Evolutionary conservation across 306 rosid species (phyloP), one percentile per base, ranked within the genome.

Genomic region (Dalbergia cultrata): DNA sequence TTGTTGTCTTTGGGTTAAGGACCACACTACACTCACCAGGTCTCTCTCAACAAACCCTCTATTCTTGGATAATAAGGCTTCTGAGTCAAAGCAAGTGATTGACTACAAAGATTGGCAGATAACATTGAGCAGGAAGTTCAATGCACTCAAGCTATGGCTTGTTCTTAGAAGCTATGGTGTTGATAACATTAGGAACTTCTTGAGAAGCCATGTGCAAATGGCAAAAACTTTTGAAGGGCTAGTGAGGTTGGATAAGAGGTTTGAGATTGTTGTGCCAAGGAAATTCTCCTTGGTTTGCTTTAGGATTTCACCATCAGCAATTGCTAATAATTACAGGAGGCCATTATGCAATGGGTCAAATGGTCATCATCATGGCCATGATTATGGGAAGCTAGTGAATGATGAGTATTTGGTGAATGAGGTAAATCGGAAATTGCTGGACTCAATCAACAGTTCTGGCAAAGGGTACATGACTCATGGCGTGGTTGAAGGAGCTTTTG

Each of bases 91-190:
- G 50, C 74, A 85, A 13, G 96, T 89, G 45, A 76, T 89, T 76
- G 90, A 91, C 47, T 89, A 81, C 70, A 89, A 91, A 67, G 93
- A 89, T 57, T 91, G 96, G 90, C 90, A 89, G 50, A 63, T 88
- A 72, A 76, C 92, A 10, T 70, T 89, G 14, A 90, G 90, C 11
- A 84, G 93, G 19, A 84, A 84, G 11, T 91, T 91, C 58, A 81
- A 80, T 72, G 70, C 95, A 2, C 67, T 90, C 33, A 82, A 88
- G 11, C 31, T 85, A 9, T 89, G 92, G 91, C 35, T 91, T 14
- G 89, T 91, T 13, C 35, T 87, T 47, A 79, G 89, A 13, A 89
- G 87, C 83, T 89, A 87, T 26, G 96, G 96, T 4, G 68, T 88
- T 7, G 89, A 76, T 0, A 91, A 84, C 18, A 87, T 91, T 14